Evolutionary conservation across 129 eudicot species (phyloP), one percentile per base, ranked within the genome.

Genomic region (Lactuca sativa): DNA sequence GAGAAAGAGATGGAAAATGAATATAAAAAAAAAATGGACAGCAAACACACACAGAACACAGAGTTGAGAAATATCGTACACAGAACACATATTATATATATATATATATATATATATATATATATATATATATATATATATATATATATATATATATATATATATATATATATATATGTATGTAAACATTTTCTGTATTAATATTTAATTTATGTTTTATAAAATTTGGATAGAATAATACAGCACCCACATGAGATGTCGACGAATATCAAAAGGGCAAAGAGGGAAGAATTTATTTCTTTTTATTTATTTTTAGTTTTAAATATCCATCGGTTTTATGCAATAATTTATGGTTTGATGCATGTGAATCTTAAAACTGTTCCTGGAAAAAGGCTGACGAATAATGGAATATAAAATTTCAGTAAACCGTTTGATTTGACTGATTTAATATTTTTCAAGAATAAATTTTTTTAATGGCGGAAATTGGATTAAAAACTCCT

Each of bases 1-100:
- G 56, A 49, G 2, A 33, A 51, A 49, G 60, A 66, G 67, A 56
- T 41, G 16, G 62, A 59, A 61, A 55, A 17, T 58, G 53, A 67
- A 66, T 34, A 66, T 14, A 74, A 75, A 81, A 62, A 21, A 21
- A 70, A 66, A 74, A 63, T 74, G 82, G 85, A 64, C 82, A 80
- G 87, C 91, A 72, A 80, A 80, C 43, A 72, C 88, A 72, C 77
- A 80, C 51, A 72, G 43, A 81, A 77, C 74, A 69, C 54, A 57
- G 74, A 58, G 56, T 52, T 49, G 38, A 17, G 69, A 56, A 58
- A 72, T 58, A 59, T 54, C 36, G 40, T 38, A 37, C 38, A 31
- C 60, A 51, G 9, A 67, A 47, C 17, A 52, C 49, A 33, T 17
- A 31, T 31, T 8, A n/a, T n/a, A n/a, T n/a, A n/a, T n/a, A n/a